Conservation (phyloP, 257 asterid genomes). For the Fraxinus anomala region DNA sequence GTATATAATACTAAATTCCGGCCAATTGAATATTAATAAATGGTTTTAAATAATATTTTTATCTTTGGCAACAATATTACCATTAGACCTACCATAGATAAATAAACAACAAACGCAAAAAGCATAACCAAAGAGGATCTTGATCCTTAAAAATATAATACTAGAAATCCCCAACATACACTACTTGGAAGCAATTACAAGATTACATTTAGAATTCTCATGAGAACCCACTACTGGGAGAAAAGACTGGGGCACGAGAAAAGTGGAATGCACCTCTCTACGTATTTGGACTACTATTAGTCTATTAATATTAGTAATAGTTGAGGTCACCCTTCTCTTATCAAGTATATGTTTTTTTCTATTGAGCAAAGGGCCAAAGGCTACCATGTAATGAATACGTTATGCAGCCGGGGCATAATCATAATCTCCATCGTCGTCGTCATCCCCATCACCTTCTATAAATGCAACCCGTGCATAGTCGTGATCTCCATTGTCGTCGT, state of each 20-base stretch:
- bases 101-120: neutral
- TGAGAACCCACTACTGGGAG: neutral
- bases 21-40: too few relatives aligned
- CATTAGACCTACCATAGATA: too few relatives aligned
- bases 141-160: neutral
- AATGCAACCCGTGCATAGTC: neutral
- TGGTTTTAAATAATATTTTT: too few relatives aligned
- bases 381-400: neutral
- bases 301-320: neutral
- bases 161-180: neutral
- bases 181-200: neutral
- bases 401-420: constrained; percentile 6
- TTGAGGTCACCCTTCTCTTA: neutral
- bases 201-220: neutral
- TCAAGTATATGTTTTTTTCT: neutral
- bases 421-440: neutral
- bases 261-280: neutral
- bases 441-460: neutral
- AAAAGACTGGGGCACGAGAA: neutral
- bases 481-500: neutral
- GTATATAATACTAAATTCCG: too few relatives aligned
- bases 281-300: neutral
- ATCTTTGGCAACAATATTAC: too few relatives aligned
- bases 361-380: neutral
- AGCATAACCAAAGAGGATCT: neutral